Percentiles rank a stretch among this genome's conserved stretches.
Conservation (phyloP, 306 rosid genomes). For the Quillaja saponaria region DNA sequence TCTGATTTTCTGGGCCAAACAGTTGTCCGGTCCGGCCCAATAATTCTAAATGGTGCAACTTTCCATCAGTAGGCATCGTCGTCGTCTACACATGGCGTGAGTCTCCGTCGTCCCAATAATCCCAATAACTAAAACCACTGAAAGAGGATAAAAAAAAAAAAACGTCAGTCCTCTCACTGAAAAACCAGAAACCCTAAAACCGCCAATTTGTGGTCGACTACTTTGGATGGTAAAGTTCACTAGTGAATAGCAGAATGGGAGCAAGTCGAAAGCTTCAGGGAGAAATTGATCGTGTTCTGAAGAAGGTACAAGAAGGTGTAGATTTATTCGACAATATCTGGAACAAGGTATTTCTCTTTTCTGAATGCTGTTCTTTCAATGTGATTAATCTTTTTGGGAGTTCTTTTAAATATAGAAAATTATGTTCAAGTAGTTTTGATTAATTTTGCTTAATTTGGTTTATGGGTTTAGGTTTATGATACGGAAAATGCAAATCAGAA, state of each 20-base stretch:
- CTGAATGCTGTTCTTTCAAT: not conserved
- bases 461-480: constrained; percentile 70
- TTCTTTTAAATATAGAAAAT: not conserved
- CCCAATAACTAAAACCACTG: constrained; percentile 1
- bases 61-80: no score
- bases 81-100: no score
- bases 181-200: constrained; percentile 6
- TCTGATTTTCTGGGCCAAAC: no score
- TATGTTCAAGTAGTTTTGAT: not conserved
- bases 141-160: not conserved
- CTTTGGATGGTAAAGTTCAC: not conserved
- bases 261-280: constrained; percentile 99
- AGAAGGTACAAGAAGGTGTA: constrained; percentile 97
- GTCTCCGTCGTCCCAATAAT: no score
- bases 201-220: not conserved
- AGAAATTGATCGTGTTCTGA: constrained; percentile 96
- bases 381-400: not conserved
- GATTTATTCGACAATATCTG: constrained; percentile 94
- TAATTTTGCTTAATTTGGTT: not conserved
- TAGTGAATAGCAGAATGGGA: constrained; percentile 50
- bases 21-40: no score
- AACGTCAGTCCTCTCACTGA: not conserved
- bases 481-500: constrained; percentile 97
- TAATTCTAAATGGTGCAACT: no score
- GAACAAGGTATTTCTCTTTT: constrained; percentile 68